These are phyloP conservation scores for Cyanidiococcus yangmingshanensis DNA, from an alignment of 23 red algal species.

Conservation along the genomic window DNA sequence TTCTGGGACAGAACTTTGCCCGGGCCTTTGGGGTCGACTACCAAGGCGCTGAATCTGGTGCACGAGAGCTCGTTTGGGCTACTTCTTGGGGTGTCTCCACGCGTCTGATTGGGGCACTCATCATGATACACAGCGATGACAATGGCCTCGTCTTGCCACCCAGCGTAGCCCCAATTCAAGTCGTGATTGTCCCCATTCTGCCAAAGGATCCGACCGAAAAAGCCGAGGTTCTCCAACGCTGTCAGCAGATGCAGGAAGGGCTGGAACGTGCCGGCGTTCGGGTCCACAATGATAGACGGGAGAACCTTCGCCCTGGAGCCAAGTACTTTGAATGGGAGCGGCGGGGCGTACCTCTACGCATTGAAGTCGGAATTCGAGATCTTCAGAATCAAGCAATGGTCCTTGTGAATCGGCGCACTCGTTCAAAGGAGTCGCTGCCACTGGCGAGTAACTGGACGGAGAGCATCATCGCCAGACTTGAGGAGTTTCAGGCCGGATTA, in stretches of 20 bases:
- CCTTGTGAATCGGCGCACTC: constrained; percentile 29
- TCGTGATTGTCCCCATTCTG: constrained; percentile 74
- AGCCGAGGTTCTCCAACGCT: background rate
- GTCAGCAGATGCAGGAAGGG: constrained; percentile 11
- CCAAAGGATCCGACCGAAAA: background rate
- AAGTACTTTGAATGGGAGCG: constrained; percentile 98
- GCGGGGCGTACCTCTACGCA: constrained; percentile 75
- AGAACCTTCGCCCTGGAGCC: constrained; percentile 70
- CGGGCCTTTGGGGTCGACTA: constrained; percentile 82
- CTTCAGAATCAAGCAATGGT: constrained; percentile 35
- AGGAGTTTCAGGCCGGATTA: constrained; percentile 18
- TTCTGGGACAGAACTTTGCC: constrained; percentile 86
- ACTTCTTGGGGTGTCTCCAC: constrained; percentile 97
- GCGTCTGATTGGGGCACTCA: constrained; percentile 83
- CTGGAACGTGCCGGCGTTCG: constrained; percentile 31
- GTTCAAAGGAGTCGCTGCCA: constrained; percentile 12
- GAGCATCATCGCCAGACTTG: background rate
- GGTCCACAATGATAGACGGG: constrained; percentile 63
- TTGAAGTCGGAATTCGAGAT: constrained; percentile 85
- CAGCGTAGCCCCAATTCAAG: constrained; percentile 74
- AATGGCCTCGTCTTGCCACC: constrained; percentile 88
- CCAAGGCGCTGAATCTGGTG: constrained; percentile 21
- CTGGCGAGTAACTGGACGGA: constrained; percentile 7
- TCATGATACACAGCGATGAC: constrained; percentile 92
- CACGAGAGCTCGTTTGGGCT: constrained; percentile 58